Evolutionary conservation across 2,329 filamentous ascomycete species (phyloP), one percentile per base, ranked within the genome.

Genomic region (Penicillium sp.): DNA sequence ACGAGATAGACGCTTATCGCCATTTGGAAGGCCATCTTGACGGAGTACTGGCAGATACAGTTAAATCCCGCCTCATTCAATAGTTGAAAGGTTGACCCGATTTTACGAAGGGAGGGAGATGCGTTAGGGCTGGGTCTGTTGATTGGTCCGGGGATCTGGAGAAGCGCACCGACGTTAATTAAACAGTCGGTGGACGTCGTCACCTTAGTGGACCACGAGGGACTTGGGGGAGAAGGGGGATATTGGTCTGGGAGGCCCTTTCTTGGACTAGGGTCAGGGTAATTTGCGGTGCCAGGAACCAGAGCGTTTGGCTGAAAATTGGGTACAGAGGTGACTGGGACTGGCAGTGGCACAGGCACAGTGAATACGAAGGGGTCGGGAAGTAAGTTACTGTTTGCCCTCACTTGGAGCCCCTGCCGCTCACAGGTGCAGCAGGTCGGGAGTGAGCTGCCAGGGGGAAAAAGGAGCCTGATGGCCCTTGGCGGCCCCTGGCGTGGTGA

Each of bases 161-260:
- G 44, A 52, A 52, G 13, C 47, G 47, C 42, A 37, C 28, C 48
- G 14, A 37, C 26, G 19, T 55, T 52, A 48, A 55, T 55, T 52
- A 52, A 52, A 52, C 44, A 23, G 29, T 31, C 33, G 39, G 45
- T 51, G 26, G 42, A 55, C 44, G 28, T 51, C 48, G 53, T 52
- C 48, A 55, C 36, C 48, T 23, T 23, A 23, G 53, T 48, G 48
- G 53, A 48, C 48, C 51, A 33, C 42, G 42, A 45, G 42, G 42
- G n/a, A n/a, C n/a, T n/a, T n/a, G n/a, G n/a, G n/a, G 28, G 21
- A 4, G 5, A n/a, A 45, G 42, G 42, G 6, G 18, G 34, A 26
- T 5, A 3, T 44, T 29, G 13, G 24, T 21, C 24, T 29, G 23
- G 10, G 39, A 29, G 8, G 40, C 21, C 48, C 40, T 29, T 51